Conservation (phyloP, 371 early-diverging fungal genomes). For the Mortierella sp. region DNA sequence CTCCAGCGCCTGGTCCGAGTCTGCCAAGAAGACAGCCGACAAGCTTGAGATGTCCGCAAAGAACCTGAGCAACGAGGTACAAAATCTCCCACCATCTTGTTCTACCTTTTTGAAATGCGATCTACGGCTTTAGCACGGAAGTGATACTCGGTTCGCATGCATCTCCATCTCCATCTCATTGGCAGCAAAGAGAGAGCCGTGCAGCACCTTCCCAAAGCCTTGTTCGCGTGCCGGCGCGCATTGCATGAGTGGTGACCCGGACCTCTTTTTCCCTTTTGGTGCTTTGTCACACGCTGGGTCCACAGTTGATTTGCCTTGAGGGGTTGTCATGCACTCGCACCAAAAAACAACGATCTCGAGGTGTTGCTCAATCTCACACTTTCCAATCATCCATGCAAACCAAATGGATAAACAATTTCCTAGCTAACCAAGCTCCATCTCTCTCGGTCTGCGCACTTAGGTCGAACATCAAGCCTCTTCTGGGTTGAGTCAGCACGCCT, state of each 20-base stretch:
- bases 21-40: slow-evolving; percentile 39
- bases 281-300: too few relatives aligned
- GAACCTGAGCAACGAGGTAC: slow-evolving; percentile 26
- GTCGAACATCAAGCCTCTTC: slow-evolving; percentile 18
- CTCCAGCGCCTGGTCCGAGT: slow-evolving; percentile 49
- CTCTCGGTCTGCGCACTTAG: slow-evolving; percentile 3
- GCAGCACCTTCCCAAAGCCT: too few relatives aligned
- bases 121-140: slow-evolving; percentile 2
- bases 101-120: slow-evolving; percentile 1
- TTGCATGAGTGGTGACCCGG: slow-evolving; percentile 6
- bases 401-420: too few relatives aligned
- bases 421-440: too few relatives aligned
- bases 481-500: slow-evolving; percentile 49
- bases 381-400: too few relatives aligned
- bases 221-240: neutral
- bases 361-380: too few relatives aligned
- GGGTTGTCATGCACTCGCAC: too few relatives aligned
- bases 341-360: too few relatives aligned
- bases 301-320: too few relatives aligned
- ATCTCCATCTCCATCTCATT: too few relatives aligned
- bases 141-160: too few relatives aligned
- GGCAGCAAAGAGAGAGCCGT: too few relatives aligned
- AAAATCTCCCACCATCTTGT: slow-evolving; percentile 2
- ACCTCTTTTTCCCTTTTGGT: slow-evolving; percentile 2
- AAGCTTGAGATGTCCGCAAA: slow-evolving; percentile 40